Base-by-base conservation (phyloP, 108 stramenopile species). In the Pseudonitzschia multistriata region DNA sequence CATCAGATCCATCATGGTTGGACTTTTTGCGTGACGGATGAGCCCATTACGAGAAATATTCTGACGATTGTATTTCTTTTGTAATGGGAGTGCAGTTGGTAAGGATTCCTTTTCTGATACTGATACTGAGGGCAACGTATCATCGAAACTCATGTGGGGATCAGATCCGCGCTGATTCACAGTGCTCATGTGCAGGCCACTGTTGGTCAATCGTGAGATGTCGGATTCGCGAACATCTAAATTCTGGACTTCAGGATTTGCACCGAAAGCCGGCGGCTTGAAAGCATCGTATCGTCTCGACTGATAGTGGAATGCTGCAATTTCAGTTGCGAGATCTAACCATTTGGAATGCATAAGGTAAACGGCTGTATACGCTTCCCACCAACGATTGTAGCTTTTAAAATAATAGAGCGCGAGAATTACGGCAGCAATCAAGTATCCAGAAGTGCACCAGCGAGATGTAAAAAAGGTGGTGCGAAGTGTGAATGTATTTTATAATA, bases 331-430 rank as follows among this genome's bases (percentile, higher is more conserved):
- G 11, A 78, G 67, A 74, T 91, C 87, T 59, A 85, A 54, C 90
- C 90, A 91, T 62, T 87, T 88, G 37, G 78, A 71, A 40, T 87
- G 82, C 90, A 91, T 91, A 33, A 42, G 62, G 73, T 88, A 85
- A 34, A 91, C 71, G 27, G 84, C 77, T 7, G 84, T 84, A 35
- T 71, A 76, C 17, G 87, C 90, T 65, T 91, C 87, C 87, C 90
- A 91, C 65, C 79, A 86, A 28, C 80, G 77, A 74, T 83, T 77
- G 62, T 77, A 83, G 19, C 57, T 59, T 33, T 5, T 0, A 19
- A 45, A 45, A 27, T 25, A 25, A 17, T 8, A 8, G 5, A 37
- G 42, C 42, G 17, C 42, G 11, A 52, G n/a, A n/a, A n/a, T n/a
- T n/a, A n/a, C n/a, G n/a, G n/a, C n/a, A n/a, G n/a, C n/a, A n/a